Evolutionary conservation across 1,284 basidiomycete species (phyloP).

Genomic region (Ganoderma lucidum): DNA sequence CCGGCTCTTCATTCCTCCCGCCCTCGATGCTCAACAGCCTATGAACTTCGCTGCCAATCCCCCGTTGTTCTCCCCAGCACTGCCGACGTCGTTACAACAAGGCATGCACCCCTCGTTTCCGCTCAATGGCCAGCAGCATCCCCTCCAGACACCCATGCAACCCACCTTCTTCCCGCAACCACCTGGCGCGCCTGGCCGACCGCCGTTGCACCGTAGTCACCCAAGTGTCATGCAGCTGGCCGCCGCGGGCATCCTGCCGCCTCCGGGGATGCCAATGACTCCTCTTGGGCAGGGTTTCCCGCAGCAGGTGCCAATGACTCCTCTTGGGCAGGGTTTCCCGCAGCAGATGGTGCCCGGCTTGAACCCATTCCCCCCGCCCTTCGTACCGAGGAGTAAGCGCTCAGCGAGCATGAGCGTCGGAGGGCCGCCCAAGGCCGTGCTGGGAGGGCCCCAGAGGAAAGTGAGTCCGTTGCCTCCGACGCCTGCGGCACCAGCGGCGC

Average conservation of each 20-base stretch:
- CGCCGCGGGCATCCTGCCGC: conserved; percentile 64
- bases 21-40: conserved; percentile 43
- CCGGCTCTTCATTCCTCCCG: conserved; percentile 45
- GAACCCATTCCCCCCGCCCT: conserved; percentile 51
- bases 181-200: conserved; percentile 59
- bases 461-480: conserved; percentile 67
- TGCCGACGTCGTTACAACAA: conserved; percentile 67
- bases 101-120: conserved; percentile 62
- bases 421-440: conserved; percentile 81
- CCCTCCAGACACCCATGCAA: conserved; percentile 77
- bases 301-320: conserved; percentile 61
- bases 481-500: conserved; percentile 36
- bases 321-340: conserved; percentile 65
- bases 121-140: conserved; percentile 45
- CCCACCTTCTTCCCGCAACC: conserved; percentile 61
- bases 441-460: conserved; percentile 80
- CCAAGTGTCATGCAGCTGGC: conserved; percentile 68
- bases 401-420: conserved; percentile 74
- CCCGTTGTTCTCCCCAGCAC: conserved; percentile 68
- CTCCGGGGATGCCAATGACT: conserved; percentile 63
- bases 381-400: conserved; percentile 62
- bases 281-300: conserved; percentile 60
- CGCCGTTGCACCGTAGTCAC: conserved; percentile 56
- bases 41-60: conserved; percentile 40
- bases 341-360: conserved; percentile 56